Percentiles rank a stretch among this genome's conserved stretches.
phyloP scores from a whole-genome alignment of 2,329 filamentous ascomycete genomes.

The Coniella lustricola region DNA sequence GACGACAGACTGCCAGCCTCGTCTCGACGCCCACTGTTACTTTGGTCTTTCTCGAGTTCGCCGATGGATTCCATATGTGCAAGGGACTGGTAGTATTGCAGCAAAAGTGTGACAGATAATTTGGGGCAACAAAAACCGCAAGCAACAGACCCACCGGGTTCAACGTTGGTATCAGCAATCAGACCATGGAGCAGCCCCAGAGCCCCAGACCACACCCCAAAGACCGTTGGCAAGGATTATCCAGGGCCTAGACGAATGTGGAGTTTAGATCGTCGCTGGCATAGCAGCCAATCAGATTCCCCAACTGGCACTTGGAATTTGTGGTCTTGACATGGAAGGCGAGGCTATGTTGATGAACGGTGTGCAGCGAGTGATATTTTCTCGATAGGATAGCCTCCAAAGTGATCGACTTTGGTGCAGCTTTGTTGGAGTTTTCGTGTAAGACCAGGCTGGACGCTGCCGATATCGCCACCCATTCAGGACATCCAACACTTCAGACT shows the following conservation, averaged over 20 bases:
- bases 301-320: background rate
- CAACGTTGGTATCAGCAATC: constrained; percentile 1
- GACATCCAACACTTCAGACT: no score
- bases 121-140: background rate
- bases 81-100: background rate
- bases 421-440: no score
- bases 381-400: background rate
- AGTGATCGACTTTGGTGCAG: background rate
- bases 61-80: no score
- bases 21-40: no score
- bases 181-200: background rate
- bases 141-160: background rate
- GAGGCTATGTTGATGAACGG: background rate
- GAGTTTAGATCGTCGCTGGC: background rate
- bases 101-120: background rate
- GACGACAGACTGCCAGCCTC: no score
- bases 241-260: background rate
- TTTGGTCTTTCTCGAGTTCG: no score
- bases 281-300: background rate
- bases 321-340: background rate
- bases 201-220: no score
- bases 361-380: no score
- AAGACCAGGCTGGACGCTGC: no score
- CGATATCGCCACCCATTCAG: no score
- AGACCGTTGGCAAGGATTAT: background rate